Evolutionary conservation across 257 asterid species (phyloP).

Genomic region (Galeopsis tetrahit): DNA sequence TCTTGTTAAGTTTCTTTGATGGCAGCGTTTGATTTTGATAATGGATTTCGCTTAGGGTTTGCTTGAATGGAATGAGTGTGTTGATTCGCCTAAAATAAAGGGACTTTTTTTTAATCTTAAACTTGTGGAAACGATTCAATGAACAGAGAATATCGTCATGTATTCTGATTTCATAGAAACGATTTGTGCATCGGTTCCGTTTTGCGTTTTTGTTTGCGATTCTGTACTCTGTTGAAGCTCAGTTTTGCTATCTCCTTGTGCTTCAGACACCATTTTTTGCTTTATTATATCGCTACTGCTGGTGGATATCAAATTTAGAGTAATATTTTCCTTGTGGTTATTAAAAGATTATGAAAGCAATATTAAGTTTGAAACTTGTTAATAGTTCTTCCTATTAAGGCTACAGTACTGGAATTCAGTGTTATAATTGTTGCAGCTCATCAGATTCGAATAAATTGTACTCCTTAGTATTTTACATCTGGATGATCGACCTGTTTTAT

Average conservation of each 20-base stretch:
- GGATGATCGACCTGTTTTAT: conserved; percentile 24
- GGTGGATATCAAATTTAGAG: conserved; percentile 7
- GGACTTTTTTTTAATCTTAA: neutral
- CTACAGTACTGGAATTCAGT: neutral
- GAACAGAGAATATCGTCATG: neutral
- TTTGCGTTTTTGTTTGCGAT: conserved; percentile 2
- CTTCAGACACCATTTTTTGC: neutral
- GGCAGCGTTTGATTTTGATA: neutral
- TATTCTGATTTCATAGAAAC: neutral
- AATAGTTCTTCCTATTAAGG: neutral
- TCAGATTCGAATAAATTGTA: neutral
- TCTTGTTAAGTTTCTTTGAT: neutral
- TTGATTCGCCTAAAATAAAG: neutral
- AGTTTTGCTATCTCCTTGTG: neutral
- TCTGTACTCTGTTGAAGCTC: neutral
- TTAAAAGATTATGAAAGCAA: neutral
- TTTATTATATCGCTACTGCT: neutral
- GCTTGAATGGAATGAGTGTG: neutral
- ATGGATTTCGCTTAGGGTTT: conserved; percentile 27
- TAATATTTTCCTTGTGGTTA: neutral
- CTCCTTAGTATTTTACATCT: conserved; percentile 12
- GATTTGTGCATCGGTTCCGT: neutral
- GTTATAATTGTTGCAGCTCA: neutral
- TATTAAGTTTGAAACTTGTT: neutral
- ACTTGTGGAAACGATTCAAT: neutral